Evolutionary conservation across 139 green algal species (phyloP), one percentile per base, ranked within the genome.

Genomic region (Zygnema circumcarinatum): DNA sequence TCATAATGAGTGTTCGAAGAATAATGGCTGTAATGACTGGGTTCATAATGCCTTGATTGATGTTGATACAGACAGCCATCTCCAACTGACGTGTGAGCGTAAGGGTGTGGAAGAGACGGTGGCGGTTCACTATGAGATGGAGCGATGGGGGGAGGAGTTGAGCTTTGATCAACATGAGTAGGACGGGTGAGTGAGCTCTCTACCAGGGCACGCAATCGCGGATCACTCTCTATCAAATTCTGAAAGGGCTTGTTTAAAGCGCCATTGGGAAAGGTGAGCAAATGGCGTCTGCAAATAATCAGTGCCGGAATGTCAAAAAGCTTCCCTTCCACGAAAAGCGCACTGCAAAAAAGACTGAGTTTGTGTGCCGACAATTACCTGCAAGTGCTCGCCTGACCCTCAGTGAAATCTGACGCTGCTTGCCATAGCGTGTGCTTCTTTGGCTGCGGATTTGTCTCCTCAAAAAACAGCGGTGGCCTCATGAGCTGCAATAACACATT

Each of bases 401-500:
- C 67, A 16, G 87, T 91, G 84, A 91, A 91, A 53, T 91, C 87
- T 2, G 72, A 36, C 29, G 53, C 67, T 7, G 67, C 56, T 33
- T 76, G 52, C 87, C 87, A 91, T 29, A 92, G 67, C n/a, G 87
- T 91, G 72, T 91, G 87, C 69, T 85, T 92, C 52, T 76, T 53
- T 16, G 87, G 87, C 84, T 91, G 87, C 29, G 87, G 87, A 62
- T 92, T 89, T 52, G 41, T 81, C 84, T 91, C 87, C 53, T 89
- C 67, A 47, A 85, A 91, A 54, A 92, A 91, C 53, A 36, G 68
- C 2, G 87, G 87, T 29, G 87, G 29, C 16, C 38, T 88, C 29
- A 74, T 31, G 32, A 88, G 38, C 80, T 86, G 80, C 31, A 62
- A 16, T n/a, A 2, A 81, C n/a, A 81, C 3, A 53, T 7, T 11